Conservation (phyloP, 805 yeast genomes). For the Diddensiella caesifluorescens region DNA sequence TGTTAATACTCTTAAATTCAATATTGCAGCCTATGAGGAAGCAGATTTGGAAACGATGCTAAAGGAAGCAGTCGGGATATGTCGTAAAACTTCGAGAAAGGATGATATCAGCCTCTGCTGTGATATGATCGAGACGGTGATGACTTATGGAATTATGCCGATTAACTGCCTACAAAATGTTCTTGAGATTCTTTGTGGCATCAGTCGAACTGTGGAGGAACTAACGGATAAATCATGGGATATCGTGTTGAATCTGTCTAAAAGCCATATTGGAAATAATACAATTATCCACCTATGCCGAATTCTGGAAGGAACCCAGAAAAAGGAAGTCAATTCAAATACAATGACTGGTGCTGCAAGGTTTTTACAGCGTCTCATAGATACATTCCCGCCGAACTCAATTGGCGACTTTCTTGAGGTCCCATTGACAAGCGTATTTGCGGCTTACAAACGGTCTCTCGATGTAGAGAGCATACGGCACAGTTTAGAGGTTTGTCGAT, state of each 20-base stretch:
- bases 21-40: conserved; percentile 42
- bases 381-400: conserved; percentile 21
- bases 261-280: conserved; percentile 36
- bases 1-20: conserved; percentile 44
- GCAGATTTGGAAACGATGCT: conserved; percentile 35
- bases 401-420: conserved; percentile 27
- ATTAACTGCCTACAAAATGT: conserved; percentile 33
- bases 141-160: conserved; percentile 46
- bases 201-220: conserved; percentile 35
- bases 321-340: conserved; percentile 26
- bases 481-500: conserved; percentile 38
- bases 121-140: conserved; percentile 39
- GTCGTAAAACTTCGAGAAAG: conserved; percentile 37
- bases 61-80: conserved; percentile 34
- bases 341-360: conserved; percentile 36
- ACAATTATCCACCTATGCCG: conserved; percentile 31
- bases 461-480: conserved; percentile 36
- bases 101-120: conserved; percentile 38
- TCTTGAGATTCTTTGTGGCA: conserved; percentile 44
- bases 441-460: conserved; percentile 32
- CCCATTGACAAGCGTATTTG: conserved; percentile 32
- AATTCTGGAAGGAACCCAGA: conserved; percentile 28
- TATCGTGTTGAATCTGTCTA: conserved; percentile 36
- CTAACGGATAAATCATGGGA: conserved; percentile 37
- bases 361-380: conserved; percentile 28